These are phyloP conservation scores for Fusarium ambrosium DNA, from an alignment of 2,329 filamentous ascomycete genomes.

Conservation along the genomic window DNA sequence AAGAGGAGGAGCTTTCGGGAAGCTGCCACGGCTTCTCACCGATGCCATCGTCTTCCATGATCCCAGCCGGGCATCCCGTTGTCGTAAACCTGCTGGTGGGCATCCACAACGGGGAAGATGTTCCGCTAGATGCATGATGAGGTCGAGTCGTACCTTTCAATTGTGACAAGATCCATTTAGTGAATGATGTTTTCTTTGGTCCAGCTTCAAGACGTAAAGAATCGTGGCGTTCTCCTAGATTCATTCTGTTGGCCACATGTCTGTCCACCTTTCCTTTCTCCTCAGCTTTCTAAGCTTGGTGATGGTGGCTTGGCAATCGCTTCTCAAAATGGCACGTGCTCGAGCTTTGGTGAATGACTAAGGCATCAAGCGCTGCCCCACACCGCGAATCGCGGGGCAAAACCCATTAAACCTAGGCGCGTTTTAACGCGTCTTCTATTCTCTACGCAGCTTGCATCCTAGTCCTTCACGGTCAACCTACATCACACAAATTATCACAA, in stretches of 20 bases:
- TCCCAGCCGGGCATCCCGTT: not conserved
- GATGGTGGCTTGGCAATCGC: not conserved
- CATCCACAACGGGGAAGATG: conserved; percentile 10
- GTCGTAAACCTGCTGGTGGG: not conserved
- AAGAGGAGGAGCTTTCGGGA: conserved; percentile 26
- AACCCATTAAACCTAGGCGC: conserved; percentile 51
- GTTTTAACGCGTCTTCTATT: conserved; percentile 51
- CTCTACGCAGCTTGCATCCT: conserved; percentile 31
- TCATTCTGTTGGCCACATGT: not conserved
- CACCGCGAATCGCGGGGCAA: conserved; percentile 44
- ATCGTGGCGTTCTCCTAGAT: not conserved
- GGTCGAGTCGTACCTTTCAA: not conserved
- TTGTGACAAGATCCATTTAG: not conserved
- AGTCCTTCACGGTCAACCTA: conserved; percentile 29
- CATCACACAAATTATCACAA: conserved; percentile 44
- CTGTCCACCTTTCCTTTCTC: not conserved
- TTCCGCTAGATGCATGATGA: not conserved
- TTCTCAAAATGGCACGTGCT: conserved; percentile 13
- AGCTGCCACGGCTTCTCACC: conserved; percentile 32
- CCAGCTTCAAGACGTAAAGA: not conserved
- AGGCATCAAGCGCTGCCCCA: conserved; percentile 21
- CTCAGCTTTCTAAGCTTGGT: not conserved
- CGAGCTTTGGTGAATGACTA: conserved; percentile 32
- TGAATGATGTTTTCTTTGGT: not conserved
- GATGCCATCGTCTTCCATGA: conserved; percentile 22